These are phyloP conservation scores for Ceratobasidium theobromae DNA, from an alignment of 1,284 basidiomycete genomes.

Conservation along the genomic window DNA sequence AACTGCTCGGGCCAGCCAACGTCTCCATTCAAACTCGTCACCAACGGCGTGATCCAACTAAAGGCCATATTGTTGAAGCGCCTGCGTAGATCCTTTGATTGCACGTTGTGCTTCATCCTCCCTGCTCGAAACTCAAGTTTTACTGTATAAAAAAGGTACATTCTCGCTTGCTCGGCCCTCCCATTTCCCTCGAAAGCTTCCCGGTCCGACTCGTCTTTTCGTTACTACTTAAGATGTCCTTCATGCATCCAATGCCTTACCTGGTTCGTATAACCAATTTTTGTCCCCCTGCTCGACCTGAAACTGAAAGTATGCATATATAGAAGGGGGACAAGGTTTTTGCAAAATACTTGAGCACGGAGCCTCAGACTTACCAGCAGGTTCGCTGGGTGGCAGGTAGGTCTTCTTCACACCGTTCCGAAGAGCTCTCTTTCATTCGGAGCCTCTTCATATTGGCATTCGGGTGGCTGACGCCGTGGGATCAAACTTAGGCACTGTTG, in stretches of 20 bases:
- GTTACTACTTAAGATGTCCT: conserved; percentile 7
- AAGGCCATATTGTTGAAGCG: background rate
- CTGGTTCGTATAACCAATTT: background rate
- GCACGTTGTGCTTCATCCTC: background rate
- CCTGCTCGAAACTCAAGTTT: background rate
- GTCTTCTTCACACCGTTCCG: background rate
- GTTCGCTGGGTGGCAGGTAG: conserved; percentile 32
- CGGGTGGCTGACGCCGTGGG: conserved; percentile 30
- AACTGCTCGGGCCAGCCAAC: conserved; percentile 2
- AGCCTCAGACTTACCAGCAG: conserved; percentile 25
- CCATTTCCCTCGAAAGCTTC: background rate
- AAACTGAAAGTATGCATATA: conserved; percentile 31
- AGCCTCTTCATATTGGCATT: background rate
- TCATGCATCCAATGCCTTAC: conserved; percentile 10
- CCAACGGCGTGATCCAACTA: background rate
- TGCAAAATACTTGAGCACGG: conserved; percentile 25
- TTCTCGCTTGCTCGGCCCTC: background rate
- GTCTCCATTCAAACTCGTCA: conserved; percentile 21
- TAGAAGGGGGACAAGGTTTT: conserved; percentile 33
- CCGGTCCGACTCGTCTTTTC: background rate
- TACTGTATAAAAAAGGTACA: background rate
- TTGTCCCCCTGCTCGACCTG: background rate
- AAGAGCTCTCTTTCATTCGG: background rate
- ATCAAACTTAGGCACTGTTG: conserved; percentile 19
- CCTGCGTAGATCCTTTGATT: background rate